Percentiles rank a stretch among this genome's conserved stretches.
Evolutionary conservation across 345 rosid genomes (phyloP).

Genomic region (Cardiospermum halicacabum): DNA sequence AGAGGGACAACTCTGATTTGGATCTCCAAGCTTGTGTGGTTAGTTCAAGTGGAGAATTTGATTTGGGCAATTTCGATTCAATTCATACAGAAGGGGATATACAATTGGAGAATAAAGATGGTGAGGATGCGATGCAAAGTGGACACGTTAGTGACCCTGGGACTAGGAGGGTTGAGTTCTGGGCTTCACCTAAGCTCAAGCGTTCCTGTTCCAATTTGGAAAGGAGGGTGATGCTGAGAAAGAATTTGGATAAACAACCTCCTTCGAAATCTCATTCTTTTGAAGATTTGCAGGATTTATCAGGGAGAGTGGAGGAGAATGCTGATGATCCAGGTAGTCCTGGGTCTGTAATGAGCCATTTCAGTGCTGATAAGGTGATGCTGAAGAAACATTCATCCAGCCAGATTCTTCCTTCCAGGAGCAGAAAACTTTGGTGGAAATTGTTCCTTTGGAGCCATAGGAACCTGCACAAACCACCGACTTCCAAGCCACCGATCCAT

Average conservation of each 20-base stretch:
- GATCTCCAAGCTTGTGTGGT: constrained; percentile 39
- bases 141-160: constrained; percentile 94
- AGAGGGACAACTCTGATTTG: constrained; percentile 48
- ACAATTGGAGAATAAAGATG: constrained; percentile 10
- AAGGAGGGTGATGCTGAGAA: constrained; percentile 33
- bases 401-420: constrained; percentile 87
- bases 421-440: constrained; percentile 83
- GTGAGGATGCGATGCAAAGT: constrained; percentile 26
- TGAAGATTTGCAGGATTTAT: constrained; percentile 30
- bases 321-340: constrained; percentile 35
- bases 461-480: constrained; percentile 51
- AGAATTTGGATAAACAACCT: constrained; percentile 29
- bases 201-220: constrained; percentile 83
- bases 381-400: constrained; percentile 86
- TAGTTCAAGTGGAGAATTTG: constrained; percentile 22
- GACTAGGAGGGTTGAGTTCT: constrained; percentile 40
- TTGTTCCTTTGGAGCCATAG: constrained; percentile 94
- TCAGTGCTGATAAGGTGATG: constrained; percentile 89
- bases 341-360: constrained; percentile 42
- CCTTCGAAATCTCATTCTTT: constrained; percentile 35
- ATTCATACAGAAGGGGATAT: constrained; percentile 20
- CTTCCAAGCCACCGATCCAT: constrained; percentile 32
- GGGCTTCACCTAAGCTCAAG: constrained; percentile 68
- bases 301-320: constrained; percentile 13
- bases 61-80: constrained; percentile 19